Percentiles rank a stretch among this genome's conserved stretches.
These are phyloP conservation scores for Heterobasidion annosum DNA, from an alignment of 1,284 basidiomycete species.

Conservation along the genomic window DNA sequence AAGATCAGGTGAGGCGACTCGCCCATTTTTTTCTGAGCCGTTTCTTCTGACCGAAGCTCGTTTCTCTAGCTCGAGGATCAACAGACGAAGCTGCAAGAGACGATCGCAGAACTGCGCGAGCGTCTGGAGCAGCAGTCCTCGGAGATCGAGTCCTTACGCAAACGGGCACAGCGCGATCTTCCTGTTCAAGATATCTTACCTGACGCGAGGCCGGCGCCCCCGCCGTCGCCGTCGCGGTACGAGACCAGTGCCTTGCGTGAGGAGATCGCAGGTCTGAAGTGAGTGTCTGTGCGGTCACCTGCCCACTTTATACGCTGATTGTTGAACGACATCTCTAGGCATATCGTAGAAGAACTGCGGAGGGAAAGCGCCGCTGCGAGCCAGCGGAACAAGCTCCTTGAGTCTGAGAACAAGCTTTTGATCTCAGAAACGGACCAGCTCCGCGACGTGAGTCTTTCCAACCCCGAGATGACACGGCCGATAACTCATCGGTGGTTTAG, in stretches of 20 bases:
- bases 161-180: conserved; percentile 48
- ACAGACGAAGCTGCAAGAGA: conserved; percentile 19
- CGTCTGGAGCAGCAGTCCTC: conserved; percentile 35
- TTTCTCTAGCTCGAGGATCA: conserved; percentile 20
- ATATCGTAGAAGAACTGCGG: conserved; percentile 83
- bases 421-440: conserved; percentile 69
- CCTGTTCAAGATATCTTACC: conserved; percentile 29
- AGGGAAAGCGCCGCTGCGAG: conserved; percentile 66
- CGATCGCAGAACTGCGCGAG: conserved; percentile 27
- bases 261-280: conserved; percentile 76
- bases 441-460: conserved; percentile 43
- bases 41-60: background rate
- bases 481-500: conserved; percentile 25
- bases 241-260: conserved; percentile 42
- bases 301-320: background rate
- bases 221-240: conserved; percentile 35
- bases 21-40: background rate
- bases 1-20: conserved; percentile 25
- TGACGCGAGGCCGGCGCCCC: conserved; percentile 18
- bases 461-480: background rate
- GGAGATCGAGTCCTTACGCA: conserved; percentile 49
- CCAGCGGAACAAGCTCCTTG: conserved; percentile 61
- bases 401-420: conserved; percentile 71
- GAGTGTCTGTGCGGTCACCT: conserved; percentile 13
- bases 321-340: conserved; percentile 29